Percentiles rank a stretch among this genome's conserved stretches.
Evolutionary conservation across 2,329 filamentous ascomycete species (phyloP).

Genomic region (Herpotrichia juniperi): DNA sequence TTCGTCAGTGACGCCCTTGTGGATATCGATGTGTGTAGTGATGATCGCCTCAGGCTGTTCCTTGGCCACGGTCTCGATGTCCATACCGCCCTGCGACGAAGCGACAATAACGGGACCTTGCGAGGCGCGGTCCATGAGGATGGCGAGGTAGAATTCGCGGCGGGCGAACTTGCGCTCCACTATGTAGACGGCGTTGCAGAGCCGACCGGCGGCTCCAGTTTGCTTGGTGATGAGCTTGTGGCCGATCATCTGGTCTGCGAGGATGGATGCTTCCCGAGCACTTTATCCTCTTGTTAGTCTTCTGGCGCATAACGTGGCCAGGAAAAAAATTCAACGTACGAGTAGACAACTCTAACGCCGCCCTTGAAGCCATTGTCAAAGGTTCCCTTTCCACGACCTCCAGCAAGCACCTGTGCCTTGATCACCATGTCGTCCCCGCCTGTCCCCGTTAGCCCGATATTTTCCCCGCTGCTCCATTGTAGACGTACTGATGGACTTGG

Average conservation of each 20-base stretch:
- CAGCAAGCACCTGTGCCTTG: conserved; percentile 98
- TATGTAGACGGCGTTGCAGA: conserved; percentile 98
- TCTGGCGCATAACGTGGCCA: conserved; percentile 2
- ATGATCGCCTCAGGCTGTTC: conserved; percentile 95
- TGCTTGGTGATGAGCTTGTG: conserved; percentile 99
- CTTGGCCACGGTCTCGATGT: conserved; percentile 98
- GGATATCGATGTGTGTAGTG: conserved; percentile 92
- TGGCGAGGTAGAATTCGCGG: conserved; percentile 97
- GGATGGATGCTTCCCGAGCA: conserved; percentile 92
- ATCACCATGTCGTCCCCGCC: conserved; percentile 95
- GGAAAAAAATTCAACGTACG: conserved; percentile 56
- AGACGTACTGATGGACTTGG: conserved; percentile 78
- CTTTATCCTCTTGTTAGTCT: conserved; percentile 45
- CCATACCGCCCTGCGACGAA: conserved; percentile 98
- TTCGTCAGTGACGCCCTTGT: conserved; percentile 92
- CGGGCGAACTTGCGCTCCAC: conserved; percentile 99
- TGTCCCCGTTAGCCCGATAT: conserved; percentile 41
- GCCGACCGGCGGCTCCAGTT: conserved; percentile 88
- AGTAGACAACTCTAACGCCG: conserved; percentile 98
- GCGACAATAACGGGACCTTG: conserved; percentile 96
- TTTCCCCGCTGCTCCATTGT: conserved; percentile 22
- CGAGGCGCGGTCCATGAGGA: conserved; percentile 94
- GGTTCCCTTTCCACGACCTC: conserved; percentile 94
- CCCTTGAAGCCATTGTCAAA: conserved; percentile 99
- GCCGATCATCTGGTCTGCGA: conserved; percentile 99